A percentile compares a stretch with the other conserved stretches of the same genome.
Evolutionary conservation across 2,329 filamentous ascomycete species (phyloP).

Genomic region (Harringtonia aguacate): DNA sequence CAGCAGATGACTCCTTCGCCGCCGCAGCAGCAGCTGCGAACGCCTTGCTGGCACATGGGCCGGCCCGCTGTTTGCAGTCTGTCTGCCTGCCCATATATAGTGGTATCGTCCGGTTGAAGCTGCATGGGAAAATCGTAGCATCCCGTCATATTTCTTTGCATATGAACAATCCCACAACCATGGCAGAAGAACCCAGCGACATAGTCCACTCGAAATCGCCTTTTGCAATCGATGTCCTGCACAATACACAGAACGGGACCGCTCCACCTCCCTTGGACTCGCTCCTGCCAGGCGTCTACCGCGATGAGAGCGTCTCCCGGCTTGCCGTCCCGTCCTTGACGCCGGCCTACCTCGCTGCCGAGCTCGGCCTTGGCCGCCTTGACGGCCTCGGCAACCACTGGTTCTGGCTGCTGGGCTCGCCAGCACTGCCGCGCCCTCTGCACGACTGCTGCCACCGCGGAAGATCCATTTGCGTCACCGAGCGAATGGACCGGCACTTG

Average conservation of each 20-base stretch:
- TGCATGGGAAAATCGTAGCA: too few relatives aligned
- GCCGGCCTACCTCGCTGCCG: slow-evolving; percentile 7
- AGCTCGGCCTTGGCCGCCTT: slow-evolving; percentile 12
- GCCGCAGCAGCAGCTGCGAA: too few relatives aligned
- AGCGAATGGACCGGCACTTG: slow-evolving; percentile 22
- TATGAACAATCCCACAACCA: too few relatives aligned
- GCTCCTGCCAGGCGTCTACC: slow-evolving; percentile 11
- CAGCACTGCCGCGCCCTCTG: slow-evolving; percentile 13
- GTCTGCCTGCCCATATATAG: too few relatives aligned
- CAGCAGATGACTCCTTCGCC: too few relatives aligned
- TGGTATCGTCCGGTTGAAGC: too few relatives aligned
- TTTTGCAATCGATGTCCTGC: slow-evolving; percentile 10
- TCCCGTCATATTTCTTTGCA: too few relatives aligned
- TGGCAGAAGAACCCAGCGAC: background rate
- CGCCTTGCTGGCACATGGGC: too few relatives aligned
- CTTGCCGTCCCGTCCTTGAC: slow-evolving; percentile 8
- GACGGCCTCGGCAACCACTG: slow-evolving; percentile 12
- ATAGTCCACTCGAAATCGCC: slow-evolving; percentile 1
- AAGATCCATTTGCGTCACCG: slow-evolving; percentile 16
- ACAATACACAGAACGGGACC: background rate
- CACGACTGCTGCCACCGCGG: slow-evolving; percentile 13
- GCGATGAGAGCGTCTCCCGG: slow-evolving; percentile 4
- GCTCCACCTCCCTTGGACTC: slow-evolving; percentile 2
- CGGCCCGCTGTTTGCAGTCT: too few relatives aligned
- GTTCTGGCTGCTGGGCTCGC: slow-evolving; percentile 13